Base-by-base conservation (phyloP, 768 basidiomycete genomes). In the Macrocybe gigantea region DNA sequence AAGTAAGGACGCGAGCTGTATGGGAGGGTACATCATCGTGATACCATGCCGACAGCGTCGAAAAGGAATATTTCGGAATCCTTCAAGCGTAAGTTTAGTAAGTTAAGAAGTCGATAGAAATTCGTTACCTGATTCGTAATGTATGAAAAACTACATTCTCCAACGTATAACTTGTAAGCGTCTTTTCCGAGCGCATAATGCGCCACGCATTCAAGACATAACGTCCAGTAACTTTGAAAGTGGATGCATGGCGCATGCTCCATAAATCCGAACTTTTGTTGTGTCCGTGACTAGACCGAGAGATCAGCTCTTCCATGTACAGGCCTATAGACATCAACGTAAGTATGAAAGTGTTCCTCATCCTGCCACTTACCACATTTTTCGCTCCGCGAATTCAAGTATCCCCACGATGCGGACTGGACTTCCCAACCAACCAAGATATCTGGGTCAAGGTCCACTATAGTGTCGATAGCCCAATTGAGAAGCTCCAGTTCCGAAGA, bases 121-220 rank as follows among this genome's bases (percentile, higher is more conserved):
- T 6, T 9, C 41, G 29, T 5, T 49, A 91, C 95, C 94, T 75
- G 64, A 73, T 72, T 38, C 76, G 78, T 5, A 99, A 70, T 13
- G 94, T 60, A 53, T 95, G 83, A 59, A 92, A 93, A 0, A 73
- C 88, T 0, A 90, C 83, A 54, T 94, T 92, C 66, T 97, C 95
- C 53, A 98, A 86, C 0, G 88, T 82, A 64, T 98, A 93, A 50
- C 78, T 82, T 33, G 74, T 78, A 46, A 97, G 65, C 13, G 75
- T 81, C 50, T 83, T 78, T 56, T 98, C 95, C 1, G 82, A 79
- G 33, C 92, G 83, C 78, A 97, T 88, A 44, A 97, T 80, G 47
- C 93, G 74, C 93, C 93, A 97, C 10, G 91, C 66, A 55, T 98
- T 96, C 41, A 99, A 71, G 33, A 95, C 86, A 60, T 99, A 94